Conservation (phyloP, 2,329 filamentous ascomycete species). For the Truncatella angustata region DNA sequence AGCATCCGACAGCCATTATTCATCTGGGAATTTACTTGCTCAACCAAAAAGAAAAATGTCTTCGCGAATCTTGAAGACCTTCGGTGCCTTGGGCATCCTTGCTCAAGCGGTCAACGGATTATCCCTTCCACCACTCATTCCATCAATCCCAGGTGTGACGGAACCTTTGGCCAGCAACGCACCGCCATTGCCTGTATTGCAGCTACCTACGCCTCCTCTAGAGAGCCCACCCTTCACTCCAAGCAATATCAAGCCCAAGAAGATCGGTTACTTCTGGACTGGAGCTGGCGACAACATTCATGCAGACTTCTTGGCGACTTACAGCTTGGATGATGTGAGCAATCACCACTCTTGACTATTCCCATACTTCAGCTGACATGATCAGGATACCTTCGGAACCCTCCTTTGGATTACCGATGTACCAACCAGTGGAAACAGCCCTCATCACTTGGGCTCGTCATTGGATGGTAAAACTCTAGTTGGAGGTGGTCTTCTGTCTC, state of each 20-base stretch:
- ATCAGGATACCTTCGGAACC: slow-evolving; percentile 58
- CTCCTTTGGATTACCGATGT: slow-evolving; percentile 59
- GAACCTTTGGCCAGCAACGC: slow-evolving; percentile 49
- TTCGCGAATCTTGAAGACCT: neutral
- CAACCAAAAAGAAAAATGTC: neutral
- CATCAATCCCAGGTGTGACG: slow-evolving; percentile 57
- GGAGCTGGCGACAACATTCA: slow-evolving; percentile 59
- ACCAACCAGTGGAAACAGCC: slow-evolving; percentile 57
- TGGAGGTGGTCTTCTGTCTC: slow-evolving; percentile 56
- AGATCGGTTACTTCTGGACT: slow-evolving; percentile 65
- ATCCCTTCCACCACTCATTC: slow-evolving; percentile 54
- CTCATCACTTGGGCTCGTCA: slow-evolving; percentile 56
- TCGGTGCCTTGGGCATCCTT: neutral
- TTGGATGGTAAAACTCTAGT: slow-evolving; percentile 56
- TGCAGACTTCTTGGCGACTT: slow-evolving; percentile 57
- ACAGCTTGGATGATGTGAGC: slow-evolving; percentile 55
- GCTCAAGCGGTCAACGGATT: neutral
- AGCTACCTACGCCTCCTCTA: slow-evolving; percentile 58
- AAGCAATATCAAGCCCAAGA: slow-evolving; percentile 60
- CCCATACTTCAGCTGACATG: neutral
- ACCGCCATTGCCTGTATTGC: slow-evolving; percentile 56
- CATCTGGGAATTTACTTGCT: neutral
- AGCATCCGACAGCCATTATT: neutral
- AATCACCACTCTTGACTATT: too few relatives aligned
- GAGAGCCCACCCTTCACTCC: slow-evolving; percentile 49